A percentile compares a stretch with the other conserved stretches of the same genome.
phyloP scores from a whole-genome alignment of 345 rosid species.

The Kandelia obovata region DNA sequence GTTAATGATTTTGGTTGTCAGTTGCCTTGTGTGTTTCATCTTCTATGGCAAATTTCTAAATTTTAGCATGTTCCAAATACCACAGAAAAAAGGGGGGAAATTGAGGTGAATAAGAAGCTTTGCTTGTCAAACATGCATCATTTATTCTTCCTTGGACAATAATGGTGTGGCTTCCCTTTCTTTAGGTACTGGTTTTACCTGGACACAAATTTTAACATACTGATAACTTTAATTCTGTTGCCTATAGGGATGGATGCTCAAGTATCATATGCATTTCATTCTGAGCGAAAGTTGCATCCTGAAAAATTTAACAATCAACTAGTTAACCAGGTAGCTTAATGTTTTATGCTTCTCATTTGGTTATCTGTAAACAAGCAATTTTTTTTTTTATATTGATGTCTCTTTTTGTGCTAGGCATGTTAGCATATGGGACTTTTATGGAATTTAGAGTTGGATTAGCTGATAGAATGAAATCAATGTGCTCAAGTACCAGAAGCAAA shows the following conservation, averaged over 20 bases:
- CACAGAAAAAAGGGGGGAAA: no score
- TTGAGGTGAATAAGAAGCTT: no score
- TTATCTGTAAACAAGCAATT: background rate
- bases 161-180: background rate
- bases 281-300: constrained; percentile 53
- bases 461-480: no score
- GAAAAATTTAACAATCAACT: constrained; percentile 56
- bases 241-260: constrained; percentile 95
- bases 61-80: no score
- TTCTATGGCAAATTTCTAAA: background rate
- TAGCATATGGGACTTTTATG: no score
- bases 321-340: constrained; percentile 72
- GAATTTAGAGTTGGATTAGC: no score
- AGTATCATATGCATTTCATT: constrained; percentile 34
- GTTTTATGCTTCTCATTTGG: background rate
- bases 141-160: background rate
- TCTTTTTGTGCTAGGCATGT: background rate
- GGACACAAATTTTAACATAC: background rate
- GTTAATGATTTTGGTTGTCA: background rate
- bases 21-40: background rate
- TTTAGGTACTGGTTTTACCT: background rate
- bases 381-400: background rate
- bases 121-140: background rate
- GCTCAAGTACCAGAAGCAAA: no score
- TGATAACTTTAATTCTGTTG: constrained; percentile 9